These are phyloP conservation scores for Penicillium italicum DNA, from an alignment of 2,329 filamentous ascomycete genomes.

Conservation along the genomic window DNA sequence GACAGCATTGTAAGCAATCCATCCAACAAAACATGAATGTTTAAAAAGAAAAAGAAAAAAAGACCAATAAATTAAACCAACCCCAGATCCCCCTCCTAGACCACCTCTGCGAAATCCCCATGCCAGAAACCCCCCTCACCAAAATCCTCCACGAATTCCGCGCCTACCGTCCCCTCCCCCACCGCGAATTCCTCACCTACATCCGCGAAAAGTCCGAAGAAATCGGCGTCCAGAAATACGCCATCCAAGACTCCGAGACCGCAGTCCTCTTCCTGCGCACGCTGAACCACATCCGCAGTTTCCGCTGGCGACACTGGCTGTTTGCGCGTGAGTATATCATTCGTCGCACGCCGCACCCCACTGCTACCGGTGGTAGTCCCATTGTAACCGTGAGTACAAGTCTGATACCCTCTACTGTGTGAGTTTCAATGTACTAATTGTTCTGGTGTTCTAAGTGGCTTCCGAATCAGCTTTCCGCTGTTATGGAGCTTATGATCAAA, in stretches of 20 bases:
- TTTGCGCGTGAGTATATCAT: constrained; percentile 51
- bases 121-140: constrained; percentile 86
- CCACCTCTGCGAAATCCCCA: constrained; percentile 77
- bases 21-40: too few relatives aligned
- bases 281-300: constrained; percentile 48
- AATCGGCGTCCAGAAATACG: constrained; percentile 39
- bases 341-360: constrained; percentile 44
- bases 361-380: constrained; percentile 48
- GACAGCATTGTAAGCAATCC: constrained; percentile 68
- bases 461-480: constrained; percentile 47
- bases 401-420: background rate
- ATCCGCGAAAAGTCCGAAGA: constrained; percentile 57
- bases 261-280: constrained; percentile 45
- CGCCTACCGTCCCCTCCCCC: constrained; percentile 81
- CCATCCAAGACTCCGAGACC: constrained; percentile 39
- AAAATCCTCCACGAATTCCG: constrained; percentile 86
- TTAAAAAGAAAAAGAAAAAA: too few relatives aligned
- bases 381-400: constrained; percentile 44
- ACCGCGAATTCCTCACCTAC: constrained; percentile 76
- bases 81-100: constrained; percentile 84
- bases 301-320: constrained; percentile 50
- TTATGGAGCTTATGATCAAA: constrained; percentile 49
- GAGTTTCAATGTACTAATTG: background rate
- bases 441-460: constrained; percentile 40
- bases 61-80: too few relatives aligned